Evolutionary conservation across 2,329 filamentous ascomycete species (phyloP).

Genomic region (Penicillium sp.): DNA sequence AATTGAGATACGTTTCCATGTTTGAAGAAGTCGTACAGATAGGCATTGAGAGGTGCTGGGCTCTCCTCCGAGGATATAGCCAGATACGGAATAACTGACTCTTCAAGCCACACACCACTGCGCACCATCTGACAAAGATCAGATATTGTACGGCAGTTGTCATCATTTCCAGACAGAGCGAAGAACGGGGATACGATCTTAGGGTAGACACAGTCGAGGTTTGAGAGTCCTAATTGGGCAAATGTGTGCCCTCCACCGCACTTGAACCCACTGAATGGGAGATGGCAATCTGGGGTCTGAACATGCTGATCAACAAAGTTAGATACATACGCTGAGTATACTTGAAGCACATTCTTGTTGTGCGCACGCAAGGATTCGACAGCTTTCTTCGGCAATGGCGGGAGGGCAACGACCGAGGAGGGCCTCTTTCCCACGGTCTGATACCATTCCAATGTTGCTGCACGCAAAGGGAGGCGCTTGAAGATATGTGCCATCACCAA

Average conservation of each 20-base stretch:
- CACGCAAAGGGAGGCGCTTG: slow-evolving; percentile 53
- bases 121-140: slow-evolving; percentile 69
- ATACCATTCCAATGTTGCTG: slow-evolving; percentile 40
- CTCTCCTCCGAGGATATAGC: slow-evolving; percentile 58
- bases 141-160: slow-evolving; percentile 64
- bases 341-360: slow-evolving; percentile 65
- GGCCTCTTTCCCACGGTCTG: slow-evolving; percentile 56
- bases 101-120: slow-evolving; percentile 71
- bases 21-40: slow-evolving; percentile 73
- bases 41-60: slow-evolving; percentile 33
- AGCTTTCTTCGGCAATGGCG: slow-evolving; percentile 60
- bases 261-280: slow-evolving; percentile 61
- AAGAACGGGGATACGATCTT: slow-evolving; percentile 57
- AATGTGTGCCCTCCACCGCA: background rate
- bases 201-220: background rate
- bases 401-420: slow-evolving; percentile 66
- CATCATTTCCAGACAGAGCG: slow-evolving; percentile 68
- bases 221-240: background rate
- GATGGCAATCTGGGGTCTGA: slow-evolving; percentile 50
- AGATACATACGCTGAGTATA: slow-evolving; percentile 68
- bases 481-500: slow-evolving; percentile 72
- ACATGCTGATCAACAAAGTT: slow-evolving; percentile 70
- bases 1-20: slow-evolving; percentile 66
- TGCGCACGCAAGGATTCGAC: slow-evolving; percentile 59
- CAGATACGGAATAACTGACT: slow-evolving; percentile 70